These are phyloP conservation scores for Colletotrichum graminicola DNA, from an alignment of 2,329 filamentous ascomycete species.

Conservation along the genomic window DNA sequence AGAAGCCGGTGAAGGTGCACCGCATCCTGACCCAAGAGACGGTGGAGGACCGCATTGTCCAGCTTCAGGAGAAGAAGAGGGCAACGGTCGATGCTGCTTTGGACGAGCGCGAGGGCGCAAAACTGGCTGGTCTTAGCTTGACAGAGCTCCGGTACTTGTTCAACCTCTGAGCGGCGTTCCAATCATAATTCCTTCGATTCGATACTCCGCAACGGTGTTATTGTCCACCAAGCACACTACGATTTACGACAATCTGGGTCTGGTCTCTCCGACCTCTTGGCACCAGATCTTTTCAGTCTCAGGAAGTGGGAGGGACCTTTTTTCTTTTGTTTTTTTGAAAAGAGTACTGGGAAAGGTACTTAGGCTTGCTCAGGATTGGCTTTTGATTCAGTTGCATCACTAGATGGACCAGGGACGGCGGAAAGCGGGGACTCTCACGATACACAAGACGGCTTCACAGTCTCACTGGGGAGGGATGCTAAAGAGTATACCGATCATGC, in stretches of 20 bases:
- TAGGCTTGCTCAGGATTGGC: constrained; percentile 14
- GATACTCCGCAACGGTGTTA: background rate
- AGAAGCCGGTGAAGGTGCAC: constrained; percentile 80
- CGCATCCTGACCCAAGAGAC: constrained; percentile 82
- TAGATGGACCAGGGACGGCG: constrained; percentile 18
- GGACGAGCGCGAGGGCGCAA: constrained; percentile 78
- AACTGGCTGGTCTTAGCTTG: constrained; percentile 73
- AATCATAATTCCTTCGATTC: background rate
- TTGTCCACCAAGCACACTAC: background rate
- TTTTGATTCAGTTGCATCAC: constrained; percentile 16
- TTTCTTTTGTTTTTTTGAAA: background rate
- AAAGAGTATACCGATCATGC: background rate
- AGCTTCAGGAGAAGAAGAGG: constrained; percentile 83
- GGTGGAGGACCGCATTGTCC: constrained; percentile 88
- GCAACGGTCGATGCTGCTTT: constrained; percentile 82
- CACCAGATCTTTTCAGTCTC: background rate
- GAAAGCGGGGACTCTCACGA: constrained; percentile 8
- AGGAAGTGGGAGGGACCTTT: background rate
- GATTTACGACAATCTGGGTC: constrained; percentile 1
- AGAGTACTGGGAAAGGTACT: constrained; percentile 8
- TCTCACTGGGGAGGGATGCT: background rate
- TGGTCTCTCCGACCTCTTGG: background rate
- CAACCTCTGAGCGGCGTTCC: constrained; percentile 41
- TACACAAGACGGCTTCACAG: constrained; percentile 35
- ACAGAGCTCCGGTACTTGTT: constrained; percentile 80